phyloP scores from a whole-genome alignment of 2,329 filamentous ascomycete genomes.

The Arthrinium puccinioides region DNA sequence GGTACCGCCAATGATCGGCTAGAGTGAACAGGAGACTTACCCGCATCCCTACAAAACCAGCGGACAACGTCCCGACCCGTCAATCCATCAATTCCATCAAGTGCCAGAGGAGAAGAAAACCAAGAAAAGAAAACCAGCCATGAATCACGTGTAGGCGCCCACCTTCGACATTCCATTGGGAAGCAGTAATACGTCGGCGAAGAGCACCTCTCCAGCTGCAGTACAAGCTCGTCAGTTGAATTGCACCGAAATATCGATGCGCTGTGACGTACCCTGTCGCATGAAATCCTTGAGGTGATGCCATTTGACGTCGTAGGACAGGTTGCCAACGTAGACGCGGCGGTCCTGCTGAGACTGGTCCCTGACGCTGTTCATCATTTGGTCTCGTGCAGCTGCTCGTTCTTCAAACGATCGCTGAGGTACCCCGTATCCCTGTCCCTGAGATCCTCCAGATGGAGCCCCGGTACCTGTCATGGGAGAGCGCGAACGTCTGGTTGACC shows the following conservation, averaged over 20 bases:
- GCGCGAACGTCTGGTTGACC: constrained; percentile 65
- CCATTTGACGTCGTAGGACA: constrained; percentile 99
- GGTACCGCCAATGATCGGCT: not conserved
- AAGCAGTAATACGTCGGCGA: constrained; percentile 98
- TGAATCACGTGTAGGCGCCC: constrained; percentile 85
- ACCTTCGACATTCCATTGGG: constrained; percentile 99
- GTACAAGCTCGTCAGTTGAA: constrained; percentile 28
- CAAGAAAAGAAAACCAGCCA: constrained; percentile 75
- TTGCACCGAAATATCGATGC: constrained; percentile 9
- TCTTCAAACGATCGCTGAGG: constrained; percentile 78
- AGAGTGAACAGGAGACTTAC: constrained; percentile 51
- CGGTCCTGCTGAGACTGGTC: constrained; percentile 97
- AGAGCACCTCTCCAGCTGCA: constrained; percentile 95
- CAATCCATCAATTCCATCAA: constrained; percentile 96
- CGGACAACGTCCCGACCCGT: constrained; percentile 92
- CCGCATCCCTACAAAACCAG: constrained; percentile 98
- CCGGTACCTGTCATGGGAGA: constrained; percentile 79
- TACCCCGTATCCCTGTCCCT: constrained; percentile 52
- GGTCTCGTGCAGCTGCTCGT: constrained; percentile 73
- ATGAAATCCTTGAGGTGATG: constrained; percentile 99
- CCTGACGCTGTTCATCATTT: constrained; percentile 92
- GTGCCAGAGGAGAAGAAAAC: constrained; percentile 50
- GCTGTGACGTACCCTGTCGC: constrained; percentile 77
- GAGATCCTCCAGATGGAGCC: constrained; percentile 62
- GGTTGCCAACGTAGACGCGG: constrained; percentile 97